Evolutionary conservation across 176 grass and related monocot genomes (phyloP).

Genomic region (Zoysia pacifica): DNA sequence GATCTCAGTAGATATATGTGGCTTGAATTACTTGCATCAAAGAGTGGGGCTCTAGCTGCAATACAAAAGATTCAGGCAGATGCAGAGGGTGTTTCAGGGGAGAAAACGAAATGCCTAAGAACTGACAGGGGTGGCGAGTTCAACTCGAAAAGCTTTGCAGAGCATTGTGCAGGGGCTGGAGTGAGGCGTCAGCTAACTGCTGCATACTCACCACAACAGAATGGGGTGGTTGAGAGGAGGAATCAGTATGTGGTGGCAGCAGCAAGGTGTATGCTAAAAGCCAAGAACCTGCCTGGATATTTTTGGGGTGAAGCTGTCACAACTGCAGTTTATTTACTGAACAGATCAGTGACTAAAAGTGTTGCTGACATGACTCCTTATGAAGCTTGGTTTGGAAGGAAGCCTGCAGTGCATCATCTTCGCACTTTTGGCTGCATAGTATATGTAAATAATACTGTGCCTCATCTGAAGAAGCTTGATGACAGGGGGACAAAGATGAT

Average conservation of each 20-base stretch:
- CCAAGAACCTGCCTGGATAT: not conserved
- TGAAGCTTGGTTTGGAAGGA: not conserved
- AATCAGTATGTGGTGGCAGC: too few species aligned
- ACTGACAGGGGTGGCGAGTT: not conserved
- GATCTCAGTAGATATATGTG: not conserved
- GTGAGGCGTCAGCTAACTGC: not conserved
- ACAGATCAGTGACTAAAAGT: too few species aligned
- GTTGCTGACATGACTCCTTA: too few species aligned
- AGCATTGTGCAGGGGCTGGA: rapidly evolving
- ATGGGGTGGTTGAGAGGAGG: too few species aligned
- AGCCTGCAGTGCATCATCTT: not conserved
- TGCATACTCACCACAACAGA: not conserved
- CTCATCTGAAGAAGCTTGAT: not conserved
- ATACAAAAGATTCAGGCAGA: not conserved
- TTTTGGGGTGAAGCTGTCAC: not conserved
- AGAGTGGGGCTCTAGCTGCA: not conserved
- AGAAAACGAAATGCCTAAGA: not conserved
- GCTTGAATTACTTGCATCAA: rapidly evolving
- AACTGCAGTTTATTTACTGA: too few species aligned
- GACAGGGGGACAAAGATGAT: not conserved
- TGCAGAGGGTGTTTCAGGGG: not conserved
- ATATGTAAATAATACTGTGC: not conserved
- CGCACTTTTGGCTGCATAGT: not conserved
- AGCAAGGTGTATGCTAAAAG: not conserved
- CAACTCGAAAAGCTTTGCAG: not conserved